These are phyloP conservation scores for Lolium rigidum DNA, from an alignment of 176 grass and related monocot genomes.

Conservation along the genomic window DNA sequence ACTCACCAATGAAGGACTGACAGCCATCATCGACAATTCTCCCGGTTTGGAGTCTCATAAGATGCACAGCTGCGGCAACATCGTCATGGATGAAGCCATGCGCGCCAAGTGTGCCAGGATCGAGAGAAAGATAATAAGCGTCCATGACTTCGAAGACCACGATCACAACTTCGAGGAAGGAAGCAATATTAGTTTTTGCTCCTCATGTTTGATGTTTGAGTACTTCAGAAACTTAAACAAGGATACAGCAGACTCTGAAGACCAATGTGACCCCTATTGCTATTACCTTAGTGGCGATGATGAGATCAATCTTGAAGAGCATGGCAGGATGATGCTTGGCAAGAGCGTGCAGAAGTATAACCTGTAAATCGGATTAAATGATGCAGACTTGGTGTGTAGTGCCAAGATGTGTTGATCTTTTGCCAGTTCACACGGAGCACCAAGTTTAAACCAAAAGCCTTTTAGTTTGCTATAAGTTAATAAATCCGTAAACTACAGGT, in stretches of 20 bases:
- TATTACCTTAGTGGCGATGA: neutral
- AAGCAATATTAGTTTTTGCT: neutral
- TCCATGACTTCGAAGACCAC: neutral
- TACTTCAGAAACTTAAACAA: neutral
- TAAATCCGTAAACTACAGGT: neutral
- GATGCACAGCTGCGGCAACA: neutral
- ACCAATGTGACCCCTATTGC: neutral
- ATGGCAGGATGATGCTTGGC: slow-evolving; percentile 6
- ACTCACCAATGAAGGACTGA: slow-evolving; percentile 15
- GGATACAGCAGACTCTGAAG: neutral
- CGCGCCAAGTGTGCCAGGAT: slow-evolving; percentile 21
- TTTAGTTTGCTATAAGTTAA: neutral
- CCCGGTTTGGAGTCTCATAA: neutral
- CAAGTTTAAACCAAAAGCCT: neutral
- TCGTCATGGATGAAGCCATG: slow-evolving; percentile 2
- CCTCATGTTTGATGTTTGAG: neutral
- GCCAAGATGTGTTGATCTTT: neutral
- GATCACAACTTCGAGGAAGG: neutral
- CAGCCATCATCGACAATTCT: neutral
- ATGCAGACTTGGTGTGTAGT: neutral
- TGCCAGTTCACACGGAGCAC: neutral
- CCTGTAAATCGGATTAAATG: neutral
- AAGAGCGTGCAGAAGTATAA: neutral
- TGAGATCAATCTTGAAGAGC: slow-evolving; percentile 14
- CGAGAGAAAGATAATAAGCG: neutral